Base-by-base conservation (phyloP, 805 yeast species). In the Candida loeiensis region DNA sequence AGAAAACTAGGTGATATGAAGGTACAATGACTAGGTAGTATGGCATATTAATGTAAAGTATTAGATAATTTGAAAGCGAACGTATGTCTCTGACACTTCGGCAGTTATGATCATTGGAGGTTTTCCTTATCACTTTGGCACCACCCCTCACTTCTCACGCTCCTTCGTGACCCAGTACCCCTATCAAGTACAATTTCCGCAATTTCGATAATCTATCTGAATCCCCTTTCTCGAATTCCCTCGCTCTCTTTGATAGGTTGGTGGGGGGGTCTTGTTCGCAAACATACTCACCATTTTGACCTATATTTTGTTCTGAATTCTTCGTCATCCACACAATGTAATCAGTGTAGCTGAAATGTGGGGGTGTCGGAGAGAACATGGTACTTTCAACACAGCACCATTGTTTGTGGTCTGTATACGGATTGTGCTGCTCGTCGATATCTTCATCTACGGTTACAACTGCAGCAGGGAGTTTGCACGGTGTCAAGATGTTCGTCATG, bases 151-250 rank as follows among this genome's bases (percentile, higher is more conserved):
- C n/a, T n/a, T n/a, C n/a, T n/a, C n/a, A n/a, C n/a, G n/a, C n/a
- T n/a, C n/a, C 14, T 19, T 5, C 12, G 16, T 9, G 22, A 13
- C 7, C 29, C 21, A 47, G 18, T 3, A 27, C 26, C 18, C 33
- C 36, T 25, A 25, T 25, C 27, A 25, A 25, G 27, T 25, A 25
- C n/a, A 25, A 25, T 11, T 11, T 25, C 17, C 71, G 50, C 31
- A 69, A 46, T 43, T 69, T 66, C 24, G 47, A 51, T 18, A 69
- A 51, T 28, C 57, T 49, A 25, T 62, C 67, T 16, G 66, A 43
- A 0, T 61, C 71, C 22, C 51, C 46, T 13, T 66, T 49, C 37
- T 64, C 69, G 17, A 63, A 46, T 30, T 53, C 53, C 4, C 40
- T 41, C 17, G 45, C 51, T 29, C 61, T 36, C 33, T 54, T 57